Evolutionary conservation across 495 filamentous ascomycete genomes (phyloP), one percentile per base, ranked within the genome.

Genomic region (Aspergillus ostianus): DNA sequence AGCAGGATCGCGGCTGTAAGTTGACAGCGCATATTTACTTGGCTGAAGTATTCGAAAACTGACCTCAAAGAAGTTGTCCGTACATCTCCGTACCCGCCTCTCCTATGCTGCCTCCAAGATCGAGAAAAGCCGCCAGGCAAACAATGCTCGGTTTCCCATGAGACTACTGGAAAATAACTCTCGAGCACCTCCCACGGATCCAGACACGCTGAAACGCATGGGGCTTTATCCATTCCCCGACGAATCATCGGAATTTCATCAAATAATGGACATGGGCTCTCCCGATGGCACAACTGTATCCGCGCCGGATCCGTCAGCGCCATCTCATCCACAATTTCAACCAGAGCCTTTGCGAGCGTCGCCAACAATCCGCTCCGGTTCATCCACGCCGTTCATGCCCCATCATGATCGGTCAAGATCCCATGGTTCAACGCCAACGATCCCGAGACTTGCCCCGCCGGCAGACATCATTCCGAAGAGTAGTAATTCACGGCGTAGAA

Each of bases 51-150:
- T 50, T 57, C 53, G 27, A 36, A 49, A 69, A 55, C 58, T 65
- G 51, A 74, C 57, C 56, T 53, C 57, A 62, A 55, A 57, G 46
- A 66, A 95, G 88, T 71, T 94, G 49, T 90, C 91, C 30, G 82
- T 85, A 44, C 85, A 91, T 66, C 81, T 97, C 23, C 86, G 85
- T 61, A 83, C 90, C 7, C 88, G 91, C 53, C 78, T 97, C 13
- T 90, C 90, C 6, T 95, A 96, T 70, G 92, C 91, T 41, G 90
- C 93, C 77, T 83, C 93, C 64, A 96, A 96, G 70, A 87, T 97
- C 45, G 87, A 93, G 73, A 86, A 94, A 70, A 90, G 89, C 53
- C 91, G 90, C 82, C 86, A 93, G 74, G 81, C 83, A 13, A 84
- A 84, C 60, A 82, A 80, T 27, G 80, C 89, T 32, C 64, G 93